phyloP scores from a whole-genome alignment of 352 stramenopile species.

The Pythium graminicola region DNA sequence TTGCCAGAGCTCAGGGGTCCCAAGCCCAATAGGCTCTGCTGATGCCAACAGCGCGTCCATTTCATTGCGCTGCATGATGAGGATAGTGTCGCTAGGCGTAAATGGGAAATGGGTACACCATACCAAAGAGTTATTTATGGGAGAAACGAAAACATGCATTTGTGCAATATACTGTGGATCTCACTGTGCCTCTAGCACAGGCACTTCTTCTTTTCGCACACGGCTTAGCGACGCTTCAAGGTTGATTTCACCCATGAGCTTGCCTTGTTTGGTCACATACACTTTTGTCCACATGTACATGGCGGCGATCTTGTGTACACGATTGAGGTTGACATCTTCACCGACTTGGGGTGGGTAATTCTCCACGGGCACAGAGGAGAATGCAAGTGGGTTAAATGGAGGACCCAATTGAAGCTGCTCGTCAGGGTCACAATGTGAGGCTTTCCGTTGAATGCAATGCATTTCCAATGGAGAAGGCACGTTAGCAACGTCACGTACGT shows the following conservation, averaged over 20 bases:
- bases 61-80: constrained; percentile 75
- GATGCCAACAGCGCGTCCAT: constrained; percentile 55
- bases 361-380: constrained; percentile 65
- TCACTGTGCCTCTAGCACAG: constrained; percentile 35
- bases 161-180: constrained; percentile 1
- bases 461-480: constrained; percentile 10
- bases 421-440: constrained; percentile 14
- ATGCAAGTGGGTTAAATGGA: constrained; percentile 55
- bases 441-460: constrained; percentile 5
- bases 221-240: constrained; percentile 55
- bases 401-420: constrained; percentile 59
- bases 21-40: constrained; percentile 43
- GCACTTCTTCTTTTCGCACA: constrained; percentile 39
- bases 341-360: constrained; percentile 72
- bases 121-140: too few species aligned
- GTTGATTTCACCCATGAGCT: constrained; percentile 61
- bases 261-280: constrained; percentile 68
- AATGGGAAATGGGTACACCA: constrained; percentile 14
- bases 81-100: neutral
- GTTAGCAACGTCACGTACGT: constrained; percentile 28
- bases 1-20: constrained; percentile 73
- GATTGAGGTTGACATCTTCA: constrained; percentile 60
- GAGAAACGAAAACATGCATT: too few species aligned
- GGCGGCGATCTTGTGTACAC: constrained; percentile 66
- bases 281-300: constrained; percentile 82